Evolutionary conservation across 495 filamentous ascomycete genomes (phyloP).

Genomic region (Tuber calosporum): DNA sequence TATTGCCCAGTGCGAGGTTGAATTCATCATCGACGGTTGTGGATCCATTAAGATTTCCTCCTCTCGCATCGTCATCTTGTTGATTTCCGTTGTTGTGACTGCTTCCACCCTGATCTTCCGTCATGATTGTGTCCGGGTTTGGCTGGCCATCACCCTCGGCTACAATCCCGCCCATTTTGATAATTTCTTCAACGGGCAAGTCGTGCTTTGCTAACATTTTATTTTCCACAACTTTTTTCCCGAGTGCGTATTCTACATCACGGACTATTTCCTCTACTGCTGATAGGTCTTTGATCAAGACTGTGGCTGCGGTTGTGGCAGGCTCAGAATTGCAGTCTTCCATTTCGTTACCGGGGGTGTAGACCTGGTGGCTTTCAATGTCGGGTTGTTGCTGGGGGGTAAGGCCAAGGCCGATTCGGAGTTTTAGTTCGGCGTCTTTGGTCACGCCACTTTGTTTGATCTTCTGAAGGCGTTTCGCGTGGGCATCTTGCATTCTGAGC

Average conservation of each 20-base stretch:
- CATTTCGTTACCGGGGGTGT: constrained; percentile 10
- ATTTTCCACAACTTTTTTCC: constrained; percentile 34
- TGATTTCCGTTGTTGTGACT: constrained; percentile 10
- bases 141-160: constrained; percentile 23
- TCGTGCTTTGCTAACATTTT: constrained; percentile 29
- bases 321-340: constrained; percentile 50
- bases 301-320: constrained; percentile 87
- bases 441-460: constrained; percentile 60
- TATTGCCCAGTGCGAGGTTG: not conserved
- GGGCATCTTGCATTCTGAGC: constrained; percentile 68
- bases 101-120: not conserved
- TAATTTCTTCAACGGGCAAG: constrained; percentile 32
- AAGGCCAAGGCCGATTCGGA: constrained; percentile 46
- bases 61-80: not conserved
- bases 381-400: not conserved
- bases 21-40: not conserved
- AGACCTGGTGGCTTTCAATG: not conserved
- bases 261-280: constrained; percentile 43
- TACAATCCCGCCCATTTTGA: constrained; percentile 35
- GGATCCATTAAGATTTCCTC: not conserved
- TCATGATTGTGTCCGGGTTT: constrained; percentile 26
- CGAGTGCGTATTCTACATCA: constrained; percentile 29
- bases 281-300: constrained; percentile 86
- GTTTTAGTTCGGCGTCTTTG: constrained; percentile 57
- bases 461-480: constrained; percentile 65